Conservation (phyloP, 192 early-diverging fungal species). For the Coemansia sp. region DNA sequence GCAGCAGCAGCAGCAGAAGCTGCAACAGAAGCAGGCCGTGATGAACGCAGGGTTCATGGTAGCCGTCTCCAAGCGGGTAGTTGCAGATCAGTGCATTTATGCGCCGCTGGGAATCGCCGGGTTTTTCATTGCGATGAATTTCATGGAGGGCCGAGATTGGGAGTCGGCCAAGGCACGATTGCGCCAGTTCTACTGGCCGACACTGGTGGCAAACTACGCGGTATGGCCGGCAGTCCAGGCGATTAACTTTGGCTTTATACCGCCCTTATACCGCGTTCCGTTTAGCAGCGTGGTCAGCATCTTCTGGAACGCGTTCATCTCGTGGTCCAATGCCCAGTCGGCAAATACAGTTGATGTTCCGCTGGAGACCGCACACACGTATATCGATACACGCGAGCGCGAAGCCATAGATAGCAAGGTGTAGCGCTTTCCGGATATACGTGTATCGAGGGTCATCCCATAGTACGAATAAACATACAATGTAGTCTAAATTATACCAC, state of each 20-base stretch:
- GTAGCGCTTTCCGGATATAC: not conserved
- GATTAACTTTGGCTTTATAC: conserved; percentile 71
- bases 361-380: conserved; percentile 29
- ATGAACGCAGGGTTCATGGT: not conserved
- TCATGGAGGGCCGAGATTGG: conserved; percentile 55
- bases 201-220: conserved; percentile 67
- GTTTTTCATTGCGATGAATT: conserved; percentile 65
- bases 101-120: conserved; percentile 67
- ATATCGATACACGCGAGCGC: conserved; percentile 8
- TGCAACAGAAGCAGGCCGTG: not conserved
- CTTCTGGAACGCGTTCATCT: conserved; percentile 75
- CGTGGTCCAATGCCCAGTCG: conserved; percentile 57
- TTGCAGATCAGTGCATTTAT: conserved; percentile 62
- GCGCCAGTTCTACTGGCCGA: conserved; percentile 56
- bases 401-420: conserved; percentile 10
- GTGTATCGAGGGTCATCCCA: not conserved
- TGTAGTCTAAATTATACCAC: not conserved
- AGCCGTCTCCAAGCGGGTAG: conserved; percentile 54
- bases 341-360: conserved; percentile 22
- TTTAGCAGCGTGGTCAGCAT: conserved; percentile 70
- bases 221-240: conserved; percentile 74
- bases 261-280: conserved; percentile 63
- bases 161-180: conserved; percentile 60
- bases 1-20: no score
- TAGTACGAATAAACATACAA: not conserved